Conservation (phyloP, 768 basidiomycete species). For the Chalciporus piperatus region DNA sequence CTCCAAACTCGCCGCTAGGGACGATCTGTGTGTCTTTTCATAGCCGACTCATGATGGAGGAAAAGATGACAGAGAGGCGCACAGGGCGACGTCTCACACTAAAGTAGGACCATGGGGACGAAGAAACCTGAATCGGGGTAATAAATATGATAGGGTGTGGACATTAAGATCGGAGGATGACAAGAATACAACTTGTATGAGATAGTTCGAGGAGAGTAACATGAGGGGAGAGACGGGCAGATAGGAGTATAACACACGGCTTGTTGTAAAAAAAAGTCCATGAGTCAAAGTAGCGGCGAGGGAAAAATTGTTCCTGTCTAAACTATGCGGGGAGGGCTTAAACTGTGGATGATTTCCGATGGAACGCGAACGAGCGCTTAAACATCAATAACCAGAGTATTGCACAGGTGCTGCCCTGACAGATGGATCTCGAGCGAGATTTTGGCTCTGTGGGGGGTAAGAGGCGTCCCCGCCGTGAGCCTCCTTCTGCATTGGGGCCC, state of each 20-base stretch:
- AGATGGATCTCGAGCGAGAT: constrained; percentile 19
- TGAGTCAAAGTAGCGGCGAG: not conserved
- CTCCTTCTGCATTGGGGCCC: constrained; percentile 48
- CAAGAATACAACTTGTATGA: not conserved
- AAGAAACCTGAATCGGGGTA: constrained; percentile 6
- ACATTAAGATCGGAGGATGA: not conserved
- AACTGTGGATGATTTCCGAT: not conserved
- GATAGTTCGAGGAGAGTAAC: not conserved
- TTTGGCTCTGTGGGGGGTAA: constrained; percentile 32
- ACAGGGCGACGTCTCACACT: constrained; percentile 13
- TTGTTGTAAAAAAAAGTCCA: not conserved
- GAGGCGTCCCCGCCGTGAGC: constrained; percentile 32
- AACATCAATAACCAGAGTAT: constrained; percentile 37
- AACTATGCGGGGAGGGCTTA: constrained; percentile 8
- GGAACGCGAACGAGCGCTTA: not conserved
- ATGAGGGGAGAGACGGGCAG: not conserved
- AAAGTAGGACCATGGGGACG: constrained; percentile 30
- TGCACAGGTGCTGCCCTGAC: constrained; percentile 22
- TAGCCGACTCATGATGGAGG: constrained; percentile 18
- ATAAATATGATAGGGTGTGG: not conserved
- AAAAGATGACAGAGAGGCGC: constrained; percentile 25
- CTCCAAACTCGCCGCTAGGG: constrained; percentile 2
- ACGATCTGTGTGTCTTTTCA: constrained; percentile 19
- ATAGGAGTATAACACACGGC: not conserved
- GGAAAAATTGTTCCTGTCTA: not conserved